Percentiles rank a stretch among this genome's conserved stretches.
phyloP scores from a whole-genome alignment of 345 rosid species.

The Acer yangbiense region DNA sequence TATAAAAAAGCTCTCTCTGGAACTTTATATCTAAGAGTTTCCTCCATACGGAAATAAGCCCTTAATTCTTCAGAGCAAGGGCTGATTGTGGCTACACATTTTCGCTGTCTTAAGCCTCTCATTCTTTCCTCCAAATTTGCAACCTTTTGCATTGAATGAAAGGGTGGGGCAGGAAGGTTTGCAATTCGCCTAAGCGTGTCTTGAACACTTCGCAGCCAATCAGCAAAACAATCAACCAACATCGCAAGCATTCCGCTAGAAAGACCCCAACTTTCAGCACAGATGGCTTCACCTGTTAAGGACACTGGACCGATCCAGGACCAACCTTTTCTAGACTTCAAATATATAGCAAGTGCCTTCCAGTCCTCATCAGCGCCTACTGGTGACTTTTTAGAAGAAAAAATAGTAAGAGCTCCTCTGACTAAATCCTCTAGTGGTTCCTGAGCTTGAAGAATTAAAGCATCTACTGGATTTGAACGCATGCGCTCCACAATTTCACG shows the following conservation, averaged over 20 bases:
- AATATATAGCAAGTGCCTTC: conserved; percentile 39
- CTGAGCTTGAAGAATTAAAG: conserved; percentile 39
- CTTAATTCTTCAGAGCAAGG: conserved; percentile 85
- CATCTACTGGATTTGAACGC: conserved; percentile 44
- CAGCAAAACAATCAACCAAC: conserved; percentile 41
- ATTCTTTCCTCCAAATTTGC: conserved; percentile 40
- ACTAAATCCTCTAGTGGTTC: conserved; percentile 47
- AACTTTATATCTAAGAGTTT: conserved; percentile 83
- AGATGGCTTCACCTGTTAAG: conserved; percentile 19
- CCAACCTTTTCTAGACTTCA: conserved; percentile 42
- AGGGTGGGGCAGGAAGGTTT: conserved; percentile 47
- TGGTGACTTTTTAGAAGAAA: conserved; percentile 42
- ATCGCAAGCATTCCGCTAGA: conserved; percentile 33
- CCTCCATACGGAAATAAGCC: conserved; percentile 90
- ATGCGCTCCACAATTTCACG: conserved; percentile 40
- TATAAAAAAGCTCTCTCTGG: conserved; percentile 97
- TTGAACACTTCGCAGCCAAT: conserved; percentile 47
- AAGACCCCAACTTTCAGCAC: conserved; percentile 45
- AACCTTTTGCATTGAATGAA: conserved; percentile 30
- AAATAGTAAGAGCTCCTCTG: conserved; percentile 45
- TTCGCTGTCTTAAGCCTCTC: conserved; percentile 35
- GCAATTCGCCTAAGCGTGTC: conserved; percentile 43
- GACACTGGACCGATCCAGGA: conserved; percentile 41
- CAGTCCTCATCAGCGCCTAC: conserved; percentile 37
- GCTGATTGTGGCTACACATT: conserved; percentile 57